Conservation (phyloP, 768 basidiomycete genomes). For the Royoungia palumana region DNA sequence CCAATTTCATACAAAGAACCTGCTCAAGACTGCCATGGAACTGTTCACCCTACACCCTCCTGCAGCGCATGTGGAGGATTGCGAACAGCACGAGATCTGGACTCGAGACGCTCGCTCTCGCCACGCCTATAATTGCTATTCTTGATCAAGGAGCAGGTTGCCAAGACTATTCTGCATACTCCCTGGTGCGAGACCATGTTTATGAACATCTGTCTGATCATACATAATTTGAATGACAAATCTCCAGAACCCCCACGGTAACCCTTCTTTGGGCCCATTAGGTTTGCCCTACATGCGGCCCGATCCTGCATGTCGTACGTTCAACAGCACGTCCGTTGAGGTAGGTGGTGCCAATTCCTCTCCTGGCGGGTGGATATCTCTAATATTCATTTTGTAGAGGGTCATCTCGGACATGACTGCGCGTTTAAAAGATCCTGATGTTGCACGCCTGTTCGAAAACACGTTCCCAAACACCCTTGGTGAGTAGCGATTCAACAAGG, state of each 20-base stretch:
- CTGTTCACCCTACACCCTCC: constrained; percentile 1
- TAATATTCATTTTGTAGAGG: constrained; percentile 39
- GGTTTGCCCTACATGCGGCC: constrained; percentile 73
- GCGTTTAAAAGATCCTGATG: constrained; percentile 69
- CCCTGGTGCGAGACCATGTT: constrained; percentile 39
- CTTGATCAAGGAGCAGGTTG: constrained; percentile 37
- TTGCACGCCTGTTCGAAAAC: constrained; percentile 78
- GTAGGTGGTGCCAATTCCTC: constrained; percentile 32
- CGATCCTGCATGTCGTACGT: constrained; percentile 64
- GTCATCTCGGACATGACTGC: constrained; percentile 72
- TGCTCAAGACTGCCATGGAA: constrained; percentile 2
- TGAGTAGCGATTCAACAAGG: constrained; percentile 26
- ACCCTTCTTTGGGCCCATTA: constrained; percentile 56
- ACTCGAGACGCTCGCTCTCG: constrained; percentile 21
- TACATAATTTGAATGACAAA: neutral
- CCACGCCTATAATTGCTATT: constrained; percentile 22
- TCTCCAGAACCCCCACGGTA: constrained; percentile 55
- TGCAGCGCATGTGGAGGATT: constrained; percentile 9
- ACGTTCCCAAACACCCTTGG: constrained; percentile 81
- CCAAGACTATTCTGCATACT: constrained; percentile 60
- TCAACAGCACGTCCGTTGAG: constrained; percentile 73
- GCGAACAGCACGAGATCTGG: constrained; percentile 16
- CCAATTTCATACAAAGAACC: constrained; percentile 8
- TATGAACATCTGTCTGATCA: neutral
- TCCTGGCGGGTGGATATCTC: neutral